Conservation (phyloP, 345 rosid species). For the Litchi chinensis region DNA sequence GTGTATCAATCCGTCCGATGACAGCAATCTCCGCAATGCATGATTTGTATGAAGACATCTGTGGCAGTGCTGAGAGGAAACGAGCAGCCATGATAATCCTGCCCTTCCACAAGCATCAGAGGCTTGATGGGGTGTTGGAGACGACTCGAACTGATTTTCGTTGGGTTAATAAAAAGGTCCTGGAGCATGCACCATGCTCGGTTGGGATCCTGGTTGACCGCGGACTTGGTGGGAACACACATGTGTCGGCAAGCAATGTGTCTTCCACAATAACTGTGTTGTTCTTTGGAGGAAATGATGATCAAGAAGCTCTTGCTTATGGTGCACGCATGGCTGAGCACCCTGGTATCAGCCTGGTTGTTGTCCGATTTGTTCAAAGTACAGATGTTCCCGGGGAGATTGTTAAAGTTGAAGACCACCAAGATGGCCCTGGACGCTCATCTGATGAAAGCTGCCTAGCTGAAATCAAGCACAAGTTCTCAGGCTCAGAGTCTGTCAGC, state of each 20-base stretch:
- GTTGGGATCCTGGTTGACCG: constrained; percentile 87
- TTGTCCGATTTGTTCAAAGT: constrained; percentile 49
- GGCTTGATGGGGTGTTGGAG: constrained; percentile 66
- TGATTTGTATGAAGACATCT: constrained; percentile 69
- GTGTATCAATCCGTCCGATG: constrained; percentile 73
- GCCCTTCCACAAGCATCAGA: constrained; percentile 80
- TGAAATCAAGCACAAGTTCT: constrained; percentile 32
- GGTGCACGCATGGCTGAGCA: constrained; percentile 81
- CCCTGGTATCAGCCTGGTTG: constrained; percentile 61
- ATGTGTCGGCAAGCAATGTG: constrained; percentile 68
- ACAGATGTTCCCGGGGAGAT: constrained; percentile 35
- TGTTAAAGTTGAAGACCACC: constrained; percentile 31
- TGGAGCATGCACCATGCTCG: constrained; percentile 66
- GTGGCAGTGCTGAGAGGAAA: constrained; percentile 62
- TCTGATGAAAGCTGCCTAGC: constrained; percentile 38
- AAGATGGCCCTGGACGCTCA: constrained; percentile 11
- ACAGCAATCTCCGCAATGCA: constrained; percentile 79
- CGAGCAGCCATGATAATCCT: constrained; percentile 65
- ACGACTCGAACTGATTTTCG: constrained; percentile 55
- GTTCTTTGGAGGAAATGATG: constrained; percentile 86
- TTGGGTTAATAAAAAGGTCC: constrained; percentile 60
- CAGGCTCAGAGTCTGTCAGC: constrained; percentile 33
- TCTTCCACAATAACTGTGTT: constrained; percentile 53
- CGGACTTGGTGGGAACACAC: constrained; percentile 78
- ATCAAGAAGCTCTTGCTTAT: constrained; percentile 80